phyloP scores from a whole-genome alignment of 495 filamentous ascomycete genomes.

The Patellaria atrata region DNA sequence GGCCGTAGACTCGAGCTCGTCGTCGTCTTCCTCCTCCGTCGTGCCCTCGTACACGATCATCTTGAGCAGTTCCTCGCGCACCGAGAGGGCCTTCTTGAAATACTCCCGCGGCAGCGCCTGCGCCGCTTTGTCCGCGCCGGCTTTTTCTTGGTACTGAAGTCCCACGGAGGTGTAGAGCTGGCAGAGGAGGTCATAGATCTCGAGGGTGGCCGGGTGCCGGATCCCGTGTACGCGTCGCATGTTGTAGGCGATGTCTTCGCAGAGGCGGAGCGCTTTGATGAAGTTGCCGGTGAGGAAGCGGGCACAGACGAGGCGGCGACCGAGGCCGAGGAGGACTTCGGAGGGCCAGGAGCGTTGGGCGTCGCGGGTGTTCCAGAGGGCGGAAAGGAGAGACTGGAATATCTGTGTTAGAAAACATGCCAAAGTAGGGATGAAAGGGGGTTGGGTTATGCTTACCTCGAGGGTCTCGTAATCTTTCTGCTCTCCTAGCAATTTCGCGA shows the following conservation, averaged over 20 bases:
- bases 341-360: constrained; percentile 10
- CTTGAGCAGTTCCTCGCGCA: constrained; percentile 16
- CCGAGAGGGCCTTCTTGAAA: constrained; percentile 15
- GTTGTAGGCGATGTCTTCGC: constrained; percentile 20
- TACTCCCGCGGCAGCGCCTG: constrained; percentile 6
- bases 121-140: constrained; percentile 4
- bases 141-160: constrained; percentile 6
- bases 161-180: constrained; percentile 14
- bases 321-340: constrained; percentile 13
- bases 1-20: constrained; percentile 9
- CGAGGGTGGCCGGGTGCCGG: constrained; percentile 10
- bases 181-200: constrained; percentile 14
- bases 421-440: background rate
- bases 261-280: constrained; percentile 15
- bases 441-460: constrained; percentile 14
- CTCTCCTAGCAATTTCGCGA: constrained; percentile 12
- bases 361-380: constrained; percentile 12
- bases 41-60: constrained; percentile 7
- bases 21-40: constrained; percentile 9
- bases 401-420: constrained; percentile 2
- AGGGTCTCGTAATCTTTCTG: constrained; percentile 17
- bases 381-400: constrained; percentile 11
- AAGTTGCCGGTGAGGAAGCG: constrained; percentile 8
- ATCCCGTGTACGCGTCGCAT: constrained; percentile 13
- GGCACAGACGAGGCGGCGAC: constrained; percentile 13